Conservation (phyloP, 208 protist genomes). For the Naegleria fowleri region DNA sequence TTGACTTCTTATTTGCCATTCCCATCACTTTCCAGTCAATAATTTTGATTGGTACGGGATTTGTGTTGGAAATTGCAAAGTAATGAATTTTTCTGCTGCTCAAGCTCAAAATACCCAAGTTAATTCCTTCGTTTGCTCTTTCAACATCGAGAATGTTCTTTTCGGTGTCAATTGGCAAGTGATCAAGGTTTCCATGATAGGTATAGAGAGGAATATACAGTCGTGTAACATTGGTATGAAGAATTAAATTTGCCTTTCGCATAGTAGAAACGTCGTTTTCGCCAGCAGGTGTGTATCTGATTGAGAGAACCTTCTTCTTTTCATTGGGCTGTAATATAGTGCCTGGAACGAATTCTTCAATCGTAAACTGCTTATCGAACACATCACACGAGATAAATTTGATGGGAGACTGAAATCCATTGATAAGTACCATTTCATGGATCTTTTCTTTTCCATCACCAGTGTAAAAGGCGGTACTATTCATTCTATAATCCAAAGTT, state of each 20-base stretch:
- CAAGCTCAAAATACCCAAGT: not conserved
- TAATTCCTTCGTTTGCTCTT: not conserved
- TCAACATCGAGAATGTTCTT: not conserved
- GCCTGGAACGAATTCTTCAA: not conserved
- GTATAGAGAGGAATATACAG: not conserved
- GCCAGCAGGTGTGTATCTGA: not conserved
- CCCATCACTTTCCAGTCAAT: not conserved
- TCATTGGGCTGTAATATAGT: not conserved
- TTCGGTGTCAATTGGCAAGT: not conserved
- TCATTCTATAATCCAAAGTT: conserved; percentile 11
- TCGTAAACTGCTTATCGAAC: not conserved
- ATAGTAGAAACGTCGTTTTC: not conserved
- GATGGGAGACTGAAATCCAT: not conserved
- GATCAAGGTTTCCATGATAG: conserved; percentile 11
- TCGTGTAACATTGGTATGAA: conserved; percentile 5
- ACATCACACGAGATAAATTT: not conserved
- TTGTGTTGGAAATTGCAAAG: not conserved
- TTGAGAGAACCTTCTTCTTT: not conserved
- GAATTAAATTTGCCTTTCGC: not conserved
- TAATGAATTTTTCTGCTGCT: not conserved
- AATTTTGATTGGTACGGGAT: conserved; percentile 1
- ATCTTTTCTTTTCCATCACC: not conserved
- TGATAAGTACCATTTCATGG: not conserved
- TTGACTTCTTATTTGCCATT: not conserved
- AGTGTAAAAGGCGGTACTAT: conserved; percentile 6